These are phyloP conservation scores for Dittrichia graveolens DNA, from an alignment of 129 eudicot genomes.

Conservation along the genomic window DNA sequence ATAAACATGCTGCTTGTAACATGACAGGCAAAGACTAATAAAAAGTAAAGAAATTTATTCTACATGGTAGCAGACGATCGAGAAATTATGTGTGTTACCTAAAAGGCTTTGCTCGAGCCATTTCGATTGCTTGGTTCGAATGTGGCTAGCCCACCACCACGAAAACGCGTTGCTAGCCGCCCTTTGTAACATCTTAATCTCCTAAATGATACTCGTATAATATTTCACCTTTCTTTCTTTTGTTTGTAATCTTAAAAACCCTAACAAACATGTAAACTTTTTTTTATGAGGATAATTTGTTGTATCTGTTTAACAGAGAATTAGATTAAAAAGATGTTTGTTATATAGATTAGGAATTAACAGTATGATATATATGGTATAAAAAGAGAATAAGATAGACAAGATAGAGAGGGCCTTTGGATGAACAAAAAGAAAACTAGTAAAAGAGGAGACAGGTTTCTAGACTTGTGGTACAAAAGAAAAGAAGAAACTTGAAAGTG, in stretches of 20 bases:
- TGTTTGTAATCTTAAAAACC: not conserved
- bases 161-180: constrained; percentile 69
- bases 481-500: constrained; percentile 17
- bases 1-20: too few relatives aligned
- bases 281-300: not conserved
- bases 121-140: constrained; percentile 64
- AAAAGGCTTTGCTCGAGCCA: constrained; percentile 61
- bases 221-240: not conserved
- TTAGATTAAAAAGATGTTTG: not conserved
- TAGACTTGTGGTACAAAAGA: constrained; percentile 13
- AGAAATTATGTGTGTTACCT: constrained; percentile 26
- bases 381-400: not conserved
- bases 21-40: too few relatives aligned
- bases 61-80: not conserved
- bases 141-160: constrained; percentile 76
- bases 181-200: constrained; percentile 54
- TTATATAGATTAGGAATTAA: not conserved
- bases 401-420: constrained; percentile 12
- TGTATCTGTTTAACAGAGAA: not conserved
- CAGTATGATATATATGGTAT: not conserved
- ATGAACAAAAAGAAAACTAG: not conserved
- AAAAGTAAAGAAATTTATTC: not conserved
- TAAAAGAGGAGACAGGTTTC: constrained; percentile 3
- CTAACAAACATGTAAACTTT: constrained; percentile 1
- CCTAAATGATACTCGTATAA: constrained; percentile 15